These are phyloP conservation scores for Leccinellum albellum DNA, from an alignment of 768 basidiomycete species.

Conservation along the genomic window DNA sequence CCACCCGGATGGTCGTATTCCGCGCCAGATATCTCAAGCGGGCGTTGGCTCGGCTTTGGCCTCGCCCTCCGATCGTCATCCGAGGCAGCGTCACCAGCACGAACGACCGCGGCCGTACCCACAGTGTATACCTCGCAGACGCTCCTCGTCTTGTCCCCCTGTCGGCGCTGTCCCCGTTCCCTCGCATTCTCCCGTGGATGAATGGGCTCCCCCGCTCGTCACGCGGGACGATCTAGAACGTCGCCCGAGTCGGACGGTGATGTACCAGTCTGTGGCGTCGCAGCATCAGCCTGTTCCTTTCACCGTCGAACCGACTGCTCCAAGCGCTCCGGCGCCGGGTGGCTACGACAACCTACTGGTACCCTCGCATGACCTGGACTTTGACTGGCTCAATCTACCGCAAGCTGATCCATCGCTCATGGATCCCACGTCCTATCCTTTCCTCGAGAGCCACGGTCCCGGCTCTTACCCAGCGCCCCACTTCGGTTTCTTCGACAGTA, in stretches of 20 bases:
- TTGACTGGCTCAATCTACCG: slow-evolving; percentile 15
- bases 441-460: not conserved
- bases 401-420: slow-evolving; percentile 2
- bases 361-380: not conserved
- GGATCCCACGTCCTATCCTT: not conserved
- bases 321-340: not conserved
- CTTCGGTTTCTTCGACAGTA: slow-evolving; percentile 6
- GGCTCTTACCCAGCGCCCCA: not conserved
- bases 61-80: not conserved
- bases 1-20: slow-evolving; percentile 6
- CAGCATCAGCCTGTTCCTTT: not conserved
- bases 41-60: not conserved
- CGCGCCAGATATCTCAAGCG: slow-evolving; percentile 11
- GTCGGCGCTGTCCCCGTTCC: slow-evolving; percentile 32
- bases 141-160: slow-evolving; percentile 43
- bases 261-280: slow-evolving; percentile 32
- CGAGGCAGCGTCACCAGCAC: slow-evolving; percentile 5
- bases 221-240: slow-evolving; percentile 34
- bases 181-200: slow-evolving; percentile 5
- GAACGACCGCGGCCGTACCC: slow-evolving; percentile 26
- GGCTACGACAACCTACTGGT: not conserved
- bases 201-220: slow-evolving; percentile 20
- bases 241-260: slow-evolving; percentile 29
- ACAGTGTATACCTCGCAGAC: slow-evolving; percentile 22
- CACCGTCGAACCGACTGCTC: slow-evolving; percentile 1